phyloP scores from a whole-genome alignment of 164 flowering plant species.

The Liriodendron chinense region DNA sequence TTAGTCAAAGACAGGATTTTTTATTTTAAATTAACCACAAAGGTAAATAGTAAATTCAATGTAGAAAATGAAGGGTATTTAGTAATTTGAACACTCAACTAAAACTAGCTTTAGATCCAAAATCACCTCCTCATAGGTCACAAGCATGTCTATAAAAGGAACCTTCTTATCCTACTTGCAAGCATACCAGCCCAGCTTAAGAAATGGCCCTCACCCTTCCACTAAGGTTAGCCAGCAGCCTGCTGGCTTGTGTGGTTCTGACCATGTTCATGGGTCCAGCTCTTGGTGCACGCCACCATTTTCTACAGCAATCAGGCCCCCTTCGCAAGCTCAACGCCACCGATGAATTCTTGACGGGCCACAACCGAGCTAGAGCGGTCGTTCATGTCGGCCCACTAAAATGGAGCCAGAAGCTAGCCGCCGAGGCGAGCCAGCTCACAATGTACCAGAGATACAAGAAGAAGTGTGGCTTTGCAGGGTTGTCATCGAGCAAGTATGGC shows the following conservation, averaged over 20 bases:
- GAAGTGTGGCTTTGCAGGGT: slow-evolving; percentile 49
- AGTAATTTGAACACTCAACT: neutral
- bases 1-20: too few species aligned
- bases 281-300: neutral
- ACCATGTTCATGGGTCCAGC: slow-evolving; percentile 14
- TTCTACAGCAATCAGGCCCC: neutral
- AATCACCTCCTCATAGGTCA: neutral
- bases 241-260: slow-evolving; percentile 13
- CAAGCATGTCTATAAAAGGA: neutral
- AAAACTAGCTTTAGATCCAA: neutral
- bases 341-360: slow-evolving; percentile 45
- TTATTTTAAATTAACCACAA: too few species aligned
- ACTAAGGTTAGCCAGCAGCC: neutral
- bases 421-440: slow-evolving; percentile 30
- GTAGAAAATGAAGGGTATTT: neutral
- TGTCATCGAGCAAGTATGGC: slow-evolving; percentile 40
- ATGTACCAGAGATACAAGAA: slow-evolving; percentile 51
- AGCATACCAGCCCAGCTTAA: neutral
- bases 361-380: slow-evolving; percentile 60
- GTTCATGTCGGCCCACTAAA: slow-evolving; percentile 51
- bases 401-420: slow-evolving; percentile 59
- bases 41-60: too few species aligned
- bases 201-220: slow-evolving; percentile 16
- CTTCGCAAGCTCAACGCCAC: slow-evolving; percentile 15
- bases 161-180: neutral